Conservation (phyloP, 345 rosid species). For the Physaria fendleri region DNA sequence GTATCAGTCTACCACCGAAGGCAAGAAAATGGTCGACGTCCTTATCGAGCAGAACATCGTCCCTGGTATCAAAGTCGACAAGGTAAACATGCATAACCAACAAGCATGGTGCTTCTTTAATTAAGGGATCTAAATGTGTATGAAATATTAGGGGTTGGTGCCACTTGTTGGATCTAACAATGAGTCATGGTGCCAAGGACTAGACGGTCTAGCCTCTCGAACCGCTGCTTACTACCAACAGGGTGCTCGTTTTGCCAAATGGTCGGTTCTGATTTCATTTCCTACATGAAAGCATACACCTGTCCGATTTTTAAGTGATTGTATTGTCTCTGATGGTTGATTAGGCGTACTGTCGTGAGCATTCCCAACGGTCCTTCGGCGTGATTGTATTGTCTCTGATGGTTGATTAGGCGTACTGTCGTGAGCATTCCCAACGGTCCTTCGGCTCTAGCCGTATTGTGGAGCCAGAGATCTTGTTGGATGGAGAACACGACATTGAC, state of each 20-base stretch:
- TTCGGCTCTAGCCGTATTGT: slow-evolving; percentile 92
- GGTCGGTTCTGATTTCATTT: slow-evolving; percentile 36
- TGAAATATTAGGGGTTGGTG: slow-evolving; percentile 74
- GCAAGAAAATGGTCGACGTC: slow-evolving; percentile 88
- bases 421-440: slow-evolving; percentile 99
- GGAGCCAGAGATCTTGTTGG: slow-evolving; percentile 97
- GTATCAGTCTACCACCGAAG: slow-evolving; percentile 81
- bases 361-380: slow-evolving; percentile 97
- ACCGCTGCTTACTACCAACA: slow-evolving; percentile 97
- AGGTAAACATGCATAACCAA: slow-evolving; percentile 39
- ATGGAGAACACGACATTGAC: slow-evolving; percentile 90
- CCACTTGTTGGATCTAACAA: slow-evolving; percentile 85
- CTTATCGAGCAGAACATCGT: slow-evolving; percentile 85
- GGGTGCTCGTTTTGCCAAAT: slow-evolving; percentile 99
- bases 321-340: slow-evolving; percentile 6
- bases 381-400: slow-evolving; percentile 9
- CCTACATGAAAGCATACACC: background rate
- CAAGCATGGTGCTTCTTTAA: slow-evolving; percentile 2
- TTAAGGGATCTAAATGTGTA: slow-evolving; percentile 5
- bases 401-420: slow-evolving; percentile 74
- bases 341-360: slow-evolving; percentile 98
- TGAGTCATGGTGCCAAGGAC: slow-evolving; percentile 99
- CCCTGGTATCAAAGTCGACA: slow-evolving; percentile 97
- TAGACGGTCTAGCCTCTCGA: slow-evolving; percentile 91
- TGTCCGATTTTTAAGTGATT: background rate